Conservation (phyloP, 176 grass and related monocot species). For the maize (Zea mays) region Zm-B73-REFERENCE-NAM-5.0 NC_050096.1:293527001-293527500, state of each 20-base stretch:
- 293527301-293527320: constrained; percentile 53
- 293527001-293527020: neutral
- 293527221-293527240: neutral
- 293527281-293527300: constrained; percentile 54
- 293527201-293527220: neutral
- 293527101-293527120: neutral
- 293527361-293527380: constrained; percentile 28
- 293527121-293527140: neutral
- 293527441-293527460: constrained; percentile 45
- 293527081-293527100: neutral
- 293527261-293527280: neutral
- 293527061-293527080: neutral
- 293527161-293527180: constrained; percentile 15
- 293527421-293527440: constrained; percentile 50
- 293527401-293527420: constrained; percentile 42
- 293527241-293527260: neutral
- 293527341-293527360: constrained; percentile 48
- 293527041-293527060: neutral
- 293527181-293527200: neutral
- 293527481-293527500: constrained; percentile 39
- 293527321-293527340: constrained; percentile 47
- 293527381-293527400: constrained; percentile 2
- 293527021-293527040: neutral
- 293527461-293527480: constrained; percentile 57
- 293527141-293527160: neutral